These are phyloP conservation scores for Trichosanthes cucumerina DNA, from an alignment of 306 rosid genomes.

Conservation along the genomic window DNA sequence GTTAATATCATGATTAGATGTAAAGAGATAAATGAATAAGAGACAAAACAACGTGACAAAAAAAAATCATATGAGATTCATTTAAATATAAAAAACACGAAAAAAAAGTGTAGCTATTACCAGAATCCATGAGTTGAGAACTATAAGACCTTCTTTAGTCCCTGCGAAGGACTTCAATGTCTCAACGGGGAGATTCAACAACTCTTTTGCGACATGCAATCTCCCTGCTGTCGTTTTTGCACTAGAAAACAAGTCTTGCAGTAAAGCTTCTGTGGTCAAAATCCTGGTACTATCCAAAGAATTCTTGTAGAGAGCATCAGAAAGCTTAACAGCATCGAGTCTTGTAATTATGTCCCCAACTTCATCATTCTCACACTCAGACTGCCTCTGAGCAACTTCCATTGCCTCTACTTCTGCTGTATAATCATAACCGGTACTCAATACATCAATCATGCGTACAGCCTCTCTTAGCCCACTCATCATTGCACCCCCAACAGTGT, in stretches of 20 bases:
- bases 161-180: constrained; percentile 89
- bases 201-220: constrained; percentile 77
- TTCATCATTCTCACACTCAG: constrained; percentile 90
- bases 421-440: constrained; percentile 74
- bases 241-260: constrained; percentile 72
- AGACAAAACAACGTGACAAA: neutral
- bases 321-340: constrained; percentile 72
- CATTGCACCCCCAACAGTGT: constrained; percentile 99
- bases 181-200: constrained; percentile 64
- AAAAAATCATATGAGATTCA: neutral
- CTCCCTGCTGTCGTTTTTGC: constrained; percentile 81
- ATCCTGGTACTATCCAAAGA: constrained; percentile 52
- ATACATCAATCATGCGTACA: constrained; percentile 78
- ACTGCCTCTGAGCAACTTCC: constrained; percentile 72
- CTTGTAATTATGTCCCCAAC: constrained; percentile 83
- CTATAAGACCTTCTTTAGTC: constrained; percentile 75
- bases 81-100: constrained; percentile 1
- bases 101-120: constrained; percentile 27
- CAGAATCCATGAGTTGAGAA: constrained; percentile 94
- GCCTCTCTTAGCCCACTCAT: constrained; percentile 98
- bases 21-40: neutral
- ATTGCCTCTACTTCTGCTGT: constrained; percentile 85
- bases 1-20: constrained; percentile 11
- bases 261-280: constrained; percentile 51
- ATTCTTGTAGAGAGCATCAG: constrained; percentile 53